phyloP scores from a whole-genome alignment of 1,284 basidiomycete genomes.

The Malassezia sp. region DNA sequence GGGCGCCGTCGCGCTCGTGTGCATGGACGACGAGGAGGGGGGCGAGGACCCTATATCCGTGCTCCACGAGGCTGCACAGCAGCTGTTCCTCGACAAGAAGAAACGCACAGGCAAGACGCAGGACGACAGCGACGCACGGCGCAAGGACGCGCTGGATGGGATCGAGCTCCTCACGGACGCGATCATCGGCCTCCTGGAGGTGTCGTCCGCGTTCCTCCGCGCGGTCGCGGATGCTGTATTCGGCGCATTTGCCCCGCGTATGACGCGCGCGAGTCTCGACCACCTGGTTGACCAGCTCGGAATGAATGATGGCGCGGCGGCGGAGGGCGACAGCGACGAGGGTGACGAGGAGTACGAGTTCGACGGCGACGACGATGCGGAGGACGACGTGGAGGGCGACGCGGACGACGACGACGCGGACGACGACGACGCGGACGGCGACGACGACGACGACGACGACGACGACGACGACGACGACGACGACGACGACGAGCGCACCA shows the following conservation, averaged over 20 bases:
- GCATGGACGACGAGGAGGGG: slow-evolving; percentile 50
- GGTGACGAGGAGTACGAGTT: slow-evolving; percentile 15
- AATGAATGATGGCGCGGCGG: slow-evolving; percentile 11
- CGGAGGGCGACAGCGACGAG: slow-evolving; percentile 18
- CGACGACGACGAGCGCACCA: slow-evolving; percentile 47
- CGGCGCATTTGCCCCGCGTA: slow-evolving; percentile 59
- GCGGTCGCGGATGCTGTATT: slow-evolving; percentile 72
- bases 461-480: slow-evolving; percentile 49
- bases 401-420: slow-evolving; percentile 15
- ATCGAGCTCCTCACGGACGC: slow-evolving; percentile 77
- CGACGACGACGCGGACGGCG: slow-evolving; percentile 52
- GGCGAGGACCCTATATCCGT: slow-evolving; percentile 32
- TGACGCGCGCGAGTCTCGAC: slow-evolving; percentile 66
- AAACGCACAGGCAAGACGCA: slow-evolving; percentile 50
- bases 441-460: slow-evolving; percentile 50
- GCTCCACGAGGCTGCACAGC: slow-evolving; percentile 38
- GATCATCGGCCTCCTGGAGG: slow-evolving; percentile 77
- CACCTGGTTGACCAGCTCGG: slow-evolving; percentile 57
- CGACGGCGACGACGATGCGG: slow-evolving; percentile 48
- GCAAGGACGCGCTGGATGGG: slow-evolving; percentile 52
- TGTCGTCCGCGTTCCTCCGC: slow-evolving; percentile 69
- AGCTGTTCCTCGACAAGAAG: slow-evolving; percentile 21
- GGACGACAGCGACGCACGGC: slow-evolving; percentile 47
- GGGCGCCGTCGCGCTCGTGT: slow-evolving; percentile 27
- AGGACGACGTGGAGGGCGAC: slow-evolving; percentile 21